A percentile compares a stretch with the other conserved stretches of the same genome.
These are phyloP conservation scores for Cynara cardunculus DNA, from an alignment of 129 eudicot species.

Conservation along the genomic window DNA sequence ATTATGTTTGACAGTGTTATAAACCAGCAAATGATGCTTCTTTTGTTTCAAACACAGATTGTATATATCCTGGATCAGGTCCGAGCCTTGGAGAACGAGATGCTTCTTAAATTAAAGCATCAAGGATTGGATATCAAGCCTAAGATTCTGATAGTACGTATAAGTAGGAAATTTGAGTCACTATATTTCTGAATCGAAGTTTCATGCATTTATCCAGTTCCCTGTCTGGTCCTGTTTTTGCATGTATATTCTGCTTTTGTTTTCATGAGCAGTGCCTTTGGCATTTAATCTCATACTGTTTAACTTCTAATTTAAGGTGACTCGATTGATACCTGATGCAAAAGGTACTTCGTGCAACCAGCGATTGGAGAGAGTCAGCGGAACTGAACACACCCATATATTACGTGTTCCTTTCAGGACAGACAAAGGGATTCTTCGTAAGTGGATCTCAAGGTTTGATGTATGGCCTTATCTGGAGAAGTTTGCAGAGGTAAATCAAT, in stretches of 20 bases:
- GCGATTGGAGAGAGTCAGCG: slow-evolving; percentile 76
- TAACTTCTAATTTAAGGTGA: slow-evolving; percentile 52
- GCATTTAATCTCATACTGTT: slow-evolving; percentile 8
- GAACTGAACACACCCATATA: slow-evolving; percentile 76
- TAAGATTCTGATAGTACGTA: slow-evolving; percentile 71
- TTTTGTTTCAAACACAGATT: slow-evolving; percentile 44
- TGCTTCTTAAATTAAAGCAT: slow-evolving; percentile 68
- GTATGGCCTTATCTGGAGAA: slow-evolving; percentile 98
- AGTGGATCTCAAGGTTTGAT: slow-evolving; percentile 98
- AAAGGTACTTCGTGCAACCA: slow-evolving; percentile 97
- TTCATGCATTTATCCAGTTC: slow-evolving; percentile 2
- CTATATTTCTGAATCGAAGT: background rate
- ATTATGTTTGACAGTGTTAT: background rate
- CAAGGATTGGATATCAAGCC: slow-evolving; percentile 91
- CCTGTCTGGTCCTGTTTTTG: background rate
- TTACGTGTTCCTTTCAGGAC: slow-evolving; percentile 88
- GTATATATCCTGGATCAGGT: slow-evolving; percentile 99
- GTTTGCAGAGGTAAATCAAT: slow-evolving; percentile 64
- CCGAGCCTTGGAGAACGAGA: slow-evolving; percentile 88
- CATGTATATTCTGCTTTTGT: background rate
- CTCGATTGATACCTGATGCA: slow-evolving; percentile 92
- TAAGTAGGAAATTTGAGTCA: slow-evolving; percentile 12
- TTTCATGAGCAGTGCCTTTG: background rate
- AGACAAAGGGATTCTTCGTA: slow-evolving; percentile 75
- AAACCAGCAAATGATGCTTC: slow-evolving; percentile 9